These are phyloP conservation scores for Avena sativa DNA, from an alignment of 176 grass and related monocot species.

Conservation along the genomic window DNA sequence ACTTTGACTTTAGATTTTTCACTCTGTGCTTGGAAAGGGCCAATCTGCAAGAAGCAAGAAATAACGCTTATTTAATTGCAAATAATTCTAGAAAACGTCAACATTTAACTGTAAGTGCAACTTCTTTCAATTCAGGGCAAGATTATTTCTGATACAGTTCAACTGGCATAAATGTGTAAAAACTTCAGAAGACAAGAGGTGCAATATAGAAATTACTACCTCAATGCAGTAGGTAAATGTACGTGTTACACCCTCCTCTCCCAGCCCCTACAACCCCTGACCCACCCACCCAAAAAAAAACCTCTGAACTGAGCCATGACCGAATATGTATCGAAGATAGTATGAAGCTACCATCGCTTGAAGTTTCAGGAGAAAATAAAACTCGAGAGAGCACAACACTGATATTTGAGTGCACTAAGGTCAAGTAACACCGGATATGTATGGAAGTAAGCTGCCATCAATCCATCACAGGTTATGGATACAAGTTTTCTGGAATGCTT, in stretches of 20 bases:
- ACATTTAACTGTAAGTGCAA: slow-evolving; percentile 30
- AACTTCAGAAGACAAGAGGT: slow-evolving; percentile 14
- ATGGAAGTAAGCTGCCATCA: too few species aligned
- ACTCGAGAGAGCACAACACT: not conserved
- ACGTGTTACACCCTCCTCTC: not conserved
- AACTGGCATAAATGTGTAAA: not conserved
- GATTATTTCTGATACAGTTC: slow-evolving; percentile 1
- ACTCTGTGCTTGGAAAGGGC: slow-evolving; percentile 73
- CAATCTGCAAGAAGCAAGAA: slow-evolving; percentile 70
- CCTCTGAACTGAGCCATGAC: not conserved
- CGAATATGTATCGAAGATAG: not conserved
- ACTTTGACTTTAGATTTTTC: slow-evolving; percentile 85
- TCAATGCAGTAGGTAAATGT: not conserved
- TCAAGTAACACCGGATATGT: not conserved
- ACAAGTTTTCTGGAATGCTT: slow-evolving; percentile 15
- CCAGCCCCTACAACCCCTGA: not conserved
- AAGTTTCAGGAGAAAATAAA: not conserved
- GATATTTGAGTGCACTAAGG: slow-evolving; percentile 6
- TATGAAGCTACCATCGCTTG: not conserved
- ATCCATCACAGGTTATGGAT: not conserved
- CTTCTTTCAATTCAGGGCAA: slow-evolving; percentile 23
- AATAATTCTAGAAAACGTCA: slow-evolving; percentile 11
- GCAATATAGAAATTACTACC: not conserved
- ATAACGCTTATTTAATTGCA: slow-evolving; percentile 28
- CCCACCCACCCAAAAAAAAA: not conserved